Conservation (phyloP, 140 eudicot species). For the Ambrosia hybrid region DNA sequence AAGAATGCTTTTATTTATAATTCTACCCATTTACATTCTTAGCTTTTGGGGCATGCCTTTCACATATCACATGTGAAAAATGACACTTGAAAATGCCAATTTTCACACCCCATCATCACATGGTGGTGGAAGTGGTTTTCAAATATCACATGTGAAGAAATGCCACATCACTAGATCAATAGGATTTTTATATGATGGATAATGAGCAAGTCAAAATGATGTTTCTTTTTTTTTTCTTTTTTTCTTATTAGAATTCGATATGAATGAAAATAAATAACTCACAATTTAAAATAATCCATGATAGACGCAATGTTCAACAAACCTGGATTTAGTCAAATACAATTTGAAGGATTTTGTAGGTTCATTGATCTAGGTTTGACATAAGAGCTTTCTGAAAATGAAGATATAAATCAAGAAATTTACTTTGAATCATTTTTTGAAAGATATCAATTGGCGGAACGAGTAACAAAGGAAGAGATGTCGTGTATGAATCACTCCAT, state of each 20-base stretch:
- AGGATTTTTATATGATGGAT: neutral
- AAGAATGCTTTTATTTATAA: no score
- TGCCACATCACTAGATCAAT: no score
- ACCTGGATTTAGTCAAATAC: neutral
- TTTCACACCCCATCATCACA: no score
- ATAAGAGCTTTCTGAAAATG: slow-evolving; percentile 13
- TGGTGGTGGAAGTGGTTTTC: no score
- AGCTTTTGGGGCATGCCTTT: no score
- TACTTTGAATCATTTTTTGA: neutral
- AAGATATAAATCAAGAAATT: slow-evolving; percentile 15
- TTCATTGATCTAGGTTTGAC: slow-evolving; percentile 15
- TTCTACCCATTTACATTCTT: no score
- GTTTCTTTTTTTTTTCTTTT: neutral
- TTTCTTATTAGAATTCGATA: neutral
- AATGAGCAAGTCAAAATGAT: neutral
- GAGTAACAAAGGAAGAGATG: no score
- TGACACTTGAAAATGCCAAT: no score
- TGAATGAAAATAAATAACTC: neutral
- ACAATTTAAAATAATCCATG: neutral
- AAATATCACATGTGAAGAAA: no score
- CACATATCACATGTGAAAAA: no score
- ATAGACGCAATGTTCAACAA: neutral
- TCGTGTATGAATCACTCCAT: no score
- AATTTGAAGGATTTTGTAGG: slow-evolving; percentile 22
- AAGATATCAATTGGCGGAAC: neutral